Base-by-base conservation (phyloP, 2,329 filamentous ascomycete genomes). In the Phyllosticta paracitricarpa region DNA sequence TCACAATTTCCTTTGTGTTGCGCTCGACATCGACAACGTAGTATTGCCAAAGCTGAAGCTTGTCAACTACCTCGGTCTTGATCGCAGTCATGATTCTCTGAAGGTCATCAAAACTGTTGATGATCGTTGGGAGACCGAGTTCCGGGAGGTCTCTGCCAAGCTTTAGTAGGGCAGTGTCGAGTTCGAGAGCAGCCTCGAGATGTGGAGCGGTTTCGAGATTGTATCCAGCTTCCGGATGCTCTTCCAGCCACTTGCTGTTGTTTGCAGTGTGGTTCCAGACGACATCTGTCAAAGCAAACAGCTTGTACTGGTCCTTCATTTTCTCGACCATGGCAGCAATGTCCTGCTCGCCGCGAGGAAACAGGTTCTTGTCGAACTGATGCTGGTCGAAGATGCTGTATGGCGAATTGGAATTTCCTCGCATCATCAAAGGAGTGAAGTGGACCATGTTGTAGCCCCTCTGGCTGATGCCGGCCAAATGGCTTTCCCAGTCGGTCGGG, bases 381-480 rank as follows among this genome's bases (percentile, higher is more conserved):
- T 95, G 81, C 77, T 99, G 95, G 69, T 99, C 89, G 72, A 89
- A 96, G 68, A 99, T 84, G 73, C 94, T 99, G 79, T 97, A 99
- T 0, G 94, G 94, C 1, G 94, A 99, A 72, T 99, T 96, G 58
- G 94, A 99, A 54, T 81, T 82, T 62, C 94, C 94, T 63, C 94
- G 86, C 62, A 88, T 82, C 81, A 96, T 94, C 66, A 99, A 79
- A 9, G 94, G 94, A 1, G 94, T 97, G 74, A 99, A 99, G 75
- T 99, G 94, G 63, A 99, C 86, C 91, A 97, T 97, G 77, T 99
- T 99, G 81, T 99, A 99, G 54, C 92, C 92, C 64, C 94, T 84
- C 69, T 89, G 85, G 72, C 89, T 89, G 72, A 99, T 96, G 28
- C 94, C 92, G 61, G 83, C 82, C 62, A 99, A 78, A 72, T 97